A percentile compares a stretch with the other conserved stretches of the same genome.
These are phyloP conservation scores for Mycosarcoma maydis DNA, from an alignment of 1,284 basidiomycete genomes.

Conservation along the genomic window DNA sequence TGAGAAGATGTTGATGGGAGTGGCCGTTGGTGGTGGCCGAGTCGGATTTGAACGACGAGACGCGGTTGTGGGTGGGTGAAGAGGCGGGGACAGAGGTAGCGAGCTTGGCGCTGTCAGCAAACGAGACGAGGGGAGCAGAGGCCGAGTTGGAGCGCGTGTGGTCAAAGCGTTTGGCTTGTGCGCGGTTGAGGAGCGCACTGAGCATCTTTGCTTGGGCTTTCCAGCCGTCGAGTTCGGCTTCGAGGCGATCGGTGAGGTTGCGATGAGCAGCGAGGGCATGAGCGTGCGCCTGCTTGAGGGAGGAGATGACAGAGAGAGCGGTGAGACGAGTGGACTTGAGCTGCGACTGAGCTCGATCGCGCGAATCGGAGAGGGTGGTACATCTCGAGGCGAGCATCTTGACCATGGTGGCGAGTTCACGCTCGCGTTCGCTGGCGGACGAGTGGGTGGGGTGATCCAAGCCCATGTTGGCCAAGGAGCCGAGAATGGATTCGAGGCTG, in stretches of 20 bases:
- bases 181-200: constrained; percentile 54
- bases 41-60: constrained; percentile 29
- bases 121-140: constrained; percentile 21
- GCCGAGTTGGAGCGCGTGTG: constrained; percentile 26
- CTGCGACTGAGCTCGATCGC: constrained; percentile 36
- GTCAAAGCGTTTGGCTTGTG: constrained; percentile 48
- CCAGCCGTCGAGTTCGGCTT: constrained; percentile 63
- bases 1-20: constrained; percentile 17
- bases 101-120: constrained; percentile 33
- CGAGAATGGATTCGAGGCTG: constrained; percentile 34
- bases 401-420: constrained; percentile 51
- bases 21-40: constrained; percentile 6
- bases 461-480: constrained; percentile 49
- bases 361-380: constrained; percentile 28
- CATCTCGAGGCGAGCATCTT: constrained; percentile 42
- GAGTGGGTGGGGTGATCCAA: constrained; percentile 31
- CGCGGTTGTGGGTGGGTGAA: constrained; percentile 25
- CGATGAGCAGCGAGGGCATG: constrained; percentile 56
- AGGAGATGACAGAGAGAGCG: constrained; percentile 61
- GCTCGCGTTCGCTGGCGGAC: constrained; percentile 35
- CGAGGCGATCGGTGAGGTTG: constrained; percentile 53
- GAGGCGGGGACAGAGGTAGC: constrained; percentile 24
- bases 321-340: constrained; percentile 59
- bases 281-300: constrained; percentile 56
- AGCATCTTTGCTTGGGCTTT: constrained; percentile 63